Evolutionary conservation across 805 yeast genomes (phyloP).

Genomic region (Torulaspora franciscae): DNA sequence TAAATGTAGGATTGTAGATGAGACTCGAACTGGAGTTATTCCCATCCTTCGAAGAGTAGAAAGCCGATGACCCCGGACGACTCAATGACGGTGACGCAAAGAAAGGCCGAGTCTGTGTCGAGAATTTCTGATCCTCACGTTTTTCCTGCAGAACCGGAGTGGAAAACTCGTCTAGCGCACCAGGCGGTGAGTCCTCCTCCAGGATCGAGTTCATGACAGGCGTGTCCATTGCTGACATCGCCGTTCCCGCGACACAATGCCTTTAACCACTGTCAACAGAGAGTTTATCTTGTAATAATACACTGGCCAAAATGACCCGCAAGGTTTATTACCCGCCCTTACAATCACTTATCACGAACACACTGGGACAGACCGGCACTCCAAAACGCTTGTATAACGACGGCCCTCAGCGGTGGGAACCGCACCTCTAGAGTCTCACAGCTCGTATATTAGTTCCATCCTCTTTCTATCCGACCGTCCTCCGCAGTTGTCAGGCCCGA

Average conservation of each 20-base stretch:
- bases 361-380: no score
- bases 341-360: not conserved
- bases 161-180: slow-evolving; percentile 13
- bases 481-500: no score
- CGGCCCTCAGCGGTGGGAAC: no score
- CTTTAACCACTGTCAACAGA: not conserved
- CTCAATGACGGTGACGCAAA: slow-evolving; percentile 21
- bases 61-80: slow-evolving; percentile 21
- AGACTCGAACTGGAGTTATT: slow-evolving; percentile 35
- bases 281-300: no score
- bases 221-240: slow-evolving; percentile 7
- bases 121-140: not conserved
- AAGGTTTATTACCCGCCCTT: not conserved
- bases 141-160: slow-evolving; percentile 11
- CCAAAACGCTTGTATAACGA: not conserved
- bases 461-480: no score
- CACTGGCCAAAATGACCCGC: not conserved
- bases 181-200: slow-evolving; percentile 27
- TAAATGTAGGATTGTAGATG: slow-evolving; percentile 31
- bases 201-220: slow-evolving; percentile 29
- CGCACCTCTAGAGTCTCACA: no score
- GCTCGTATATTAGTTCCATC: no score
- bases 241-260: not conserved
- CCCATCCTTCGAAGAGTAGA: slow-evolving; percentile 29
- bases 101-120: slow-evolving; percentile 10